A percentile compares a stretch with the other conserved stretches of the same genome.
phyloP scores from a whole-genome alignment of 176 grass and related monocot genomes.

The Carex littledalei region DNA sequence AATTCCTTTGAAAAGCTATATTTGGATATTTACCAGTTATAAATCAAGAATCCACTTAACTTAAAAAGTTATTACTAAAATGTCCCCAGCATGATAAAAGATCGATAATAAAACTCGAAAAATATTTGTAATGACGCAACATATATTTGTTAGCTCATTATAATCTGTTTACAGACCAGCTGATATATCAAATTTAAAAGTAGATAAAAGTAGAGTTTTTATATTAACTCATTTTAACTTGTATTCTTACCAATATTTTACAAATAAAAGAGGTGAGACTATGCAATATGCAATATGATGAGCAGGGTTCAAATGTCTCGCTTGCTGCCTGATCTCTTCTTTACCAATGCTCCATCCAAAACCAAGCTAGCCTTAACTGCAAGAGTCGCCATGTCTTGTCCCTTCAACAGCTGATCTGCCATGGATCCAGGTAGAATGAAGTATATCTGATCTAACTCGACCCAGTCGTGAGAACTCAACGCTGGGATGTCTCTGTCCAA shows the following conservation, averaged over 20 bases:
- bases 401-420: conserved; percentile 28
- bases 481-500: conserved; percentile 30
- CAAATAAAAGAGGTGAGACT: not conserved
- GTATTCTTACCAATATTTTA: not conserved
- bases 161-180: not conserved
- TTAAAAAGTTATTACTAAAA: too few relatives aligned
- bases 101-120: too few relatives aligned
- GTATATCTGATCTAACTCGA: conserved; percentile 45
- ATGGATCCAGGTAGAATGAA: conserved; percentile 43
- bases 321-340: too few relatives aligned
- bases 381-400: conserved; percentile 49
- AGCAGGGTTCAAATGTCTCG: too few relatives aligned
- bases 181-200: not conserved
- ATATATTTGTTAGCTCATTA: not conserved
- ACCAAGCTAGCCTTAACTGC: conserved; percentile 43
- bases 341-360: not conserved
- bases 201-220: not conserved
- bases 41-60: too few relatives aligned
- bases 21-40: too few relatives aligned
- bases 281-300: not conserved
- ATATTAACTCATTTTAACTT: not conserved
- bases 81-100: too few relatives aligned
- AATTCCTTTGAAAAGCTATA: too few relatives aligned
- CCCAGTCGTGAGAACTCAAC: conserved; percentile 19
- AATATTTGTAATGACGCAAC: too few relatives aligned